Evolutionary conservation across 176 grass and related monocot genomes (phyloP).

Genomic region (Rhipidocladum racemiflorum): DNA sequence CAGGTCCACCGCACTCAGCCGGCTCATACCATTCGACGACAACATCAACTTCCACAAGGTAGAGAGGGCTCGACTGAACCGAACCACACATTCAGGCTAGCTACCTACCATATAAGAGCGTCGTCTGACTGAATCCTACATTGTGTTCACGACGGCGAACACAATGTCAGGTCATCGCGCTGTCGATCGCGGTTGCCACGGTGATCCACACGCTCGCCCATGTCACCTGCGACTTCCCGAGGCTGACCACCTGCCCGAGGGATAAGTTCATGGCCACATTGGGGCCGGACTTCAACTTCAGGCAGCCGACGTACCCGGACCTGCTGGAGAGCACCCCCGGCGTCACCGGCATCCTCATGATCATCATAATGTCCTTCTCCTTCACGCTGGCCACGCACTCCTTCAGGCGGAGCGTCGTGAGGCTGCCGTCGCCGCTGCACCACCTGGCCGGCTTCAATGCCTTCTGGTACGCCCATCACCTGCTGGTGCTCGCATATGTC

Average conservation of each 20-base stretch:
- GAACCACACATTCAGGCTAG: background rate
- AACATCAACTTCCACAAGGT: conserved; percentile 99
- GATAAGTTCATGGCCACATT: conserved; percentile 63
- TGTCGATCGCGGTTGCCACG: conserved; percentile 59
- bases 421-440: conserved; percentile 84
- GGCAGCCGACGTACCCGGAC: conserved; percentile 73
- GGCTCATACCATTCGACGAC: conserved; percentile 84
- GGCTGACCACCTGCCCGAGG: conserved; percentile 57
- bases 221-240: conserved; percentile 89
- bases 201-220: conserved; percentile 70
- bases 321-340: conserved; percentile 66
- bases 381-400: conserved; percentile 90
- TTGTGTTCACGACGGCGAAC: background rate
- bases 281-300: conserved; percentile 64
- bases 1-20: conserved; percentile 60
- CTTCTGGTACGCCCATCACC: conserved; percentile 99
- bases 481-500: conserved; percentile 72
- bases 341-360: conserved; percentile 89
- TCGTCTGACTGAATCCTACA: background rate
- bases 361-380: conserved; percentile 93
- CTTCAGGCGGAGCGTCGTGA: conserved; percentile 85
- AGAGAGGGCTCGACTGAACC: background rate
- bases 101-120: background rate
- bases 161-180: conserved; percentile 49
- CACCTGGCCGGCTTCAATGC: conserved; percentile 97